These are phyloP conservation scores for Raphanus sativus DNA, from an alignment of 345 rosid genomes.

Conservation along the genomic window DNA sequence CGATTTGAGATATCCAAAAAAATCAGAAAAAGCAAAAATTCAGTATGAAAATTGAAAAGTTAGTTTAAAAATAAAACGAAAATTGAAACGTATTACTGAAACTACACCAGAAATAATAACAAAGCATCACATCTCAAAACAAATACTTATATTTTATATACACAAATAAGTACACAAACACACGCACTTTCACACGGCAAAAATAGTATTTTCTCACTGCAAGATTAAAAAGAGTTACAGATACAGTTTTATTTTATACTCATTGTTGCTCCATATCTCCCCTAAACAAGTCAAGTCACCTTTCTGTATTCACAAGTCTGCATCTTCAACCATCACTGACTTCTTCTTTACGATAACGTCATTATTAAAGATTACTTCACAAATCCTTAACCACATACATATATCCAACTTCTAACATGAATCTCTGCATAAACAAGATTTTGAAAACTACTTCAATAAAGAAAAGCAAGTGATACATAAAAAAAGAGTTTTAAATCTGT, in stretches of 20 bases:
- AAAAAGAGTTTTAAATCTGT: not conserved
- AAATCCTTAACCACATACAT: slow-evolving; percentile 12
- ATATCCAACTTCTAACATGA: slow-evolving; percentile 15
- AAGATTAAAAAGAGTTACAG: slow-evolving; percentile 15
- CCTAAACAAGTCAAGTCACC: slow-evolving; percentile 39
- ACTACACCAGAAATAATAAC: not conserved
- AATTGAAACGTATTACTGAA: not conserved
- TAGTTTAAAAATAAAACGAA: no score
- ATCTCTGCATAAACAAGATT: not conserved
- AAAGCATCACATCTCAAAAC: not conserved
- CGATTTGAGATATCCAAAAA: not conserved
- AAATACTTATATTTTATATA: not conserved
- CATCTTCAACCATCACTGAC: slow-evolving; percentile 15
- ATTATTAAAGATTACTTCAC: slow-evolving; percentile 23
- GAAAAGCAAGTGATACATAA: not conserved
- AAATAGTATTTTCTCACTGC: slow-evolving; percentile 25
- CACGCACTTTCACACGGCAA: slow-evolving; percentile 5
- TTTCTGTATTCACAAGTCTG: slow-evolving; percentile 39
- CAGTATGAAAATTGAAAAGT: not conserved
- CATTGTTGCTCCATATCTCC: slow-evolving; percentile 33
- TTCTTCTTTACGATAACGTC: slow-evolving; percentile 27
- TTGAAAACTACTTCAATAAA: not conserved
- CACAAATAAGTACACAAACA: slow-evolving; percentile 1
- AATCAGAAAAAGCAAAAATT: not conserved
- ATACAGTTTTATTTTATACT: slow-evolving; percentile 33